A percentile compares a stretch with the other conserved stretches of the same genome.
phyloP scores from a whole-genome alignment of 192 early-diverging fungal species.

The Thamnidium elegans region DNA sequence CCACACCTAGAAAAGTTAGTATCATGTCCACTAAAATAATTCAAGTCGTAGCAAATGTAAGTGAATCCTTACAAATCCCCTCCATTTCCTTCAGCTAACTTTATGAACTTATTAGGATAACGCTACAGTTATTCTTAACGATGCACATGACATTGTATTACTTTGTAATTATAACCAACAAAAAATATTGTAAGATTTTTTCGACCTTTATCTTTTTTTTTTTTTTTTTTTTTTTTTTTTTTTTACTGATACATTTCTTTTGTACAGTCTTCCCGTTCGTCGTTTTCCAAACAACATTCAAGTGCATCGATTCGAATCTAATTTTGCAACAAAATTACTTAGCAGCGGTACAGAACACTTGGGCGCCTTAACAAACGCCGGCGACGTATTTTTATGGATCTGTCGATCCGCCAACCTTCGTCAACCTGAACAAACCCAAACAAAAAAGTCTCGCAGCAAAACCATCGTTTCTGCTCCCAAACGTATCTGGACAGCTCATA shows the following conservation, averaged over 20 bases:
- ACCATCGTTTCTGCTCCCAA: conserved; percentile 31
- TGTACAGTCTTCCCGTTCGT: conserved; percentile 21
- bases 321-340: conserved; percentile 25
- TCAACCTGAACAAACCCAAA: not conserved
- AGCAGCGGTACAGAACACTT: conserved; percentile 26
- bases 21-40: conserved; percentile 43
- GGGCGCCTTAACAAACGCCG: conserved; percentile 37
- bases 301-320: conserved; percentile 10
- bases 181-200: conserved; percentile 37
- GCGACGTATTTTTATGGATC: conserved; percentile 61
- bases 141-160: conserved; percentile 55
- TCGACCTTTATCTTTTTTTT: no score
- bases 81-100: no score
- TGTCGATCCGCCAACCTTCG: conserved; percentile 12
- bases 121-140: conserved; percentile 61
- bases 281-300: conserved; percentile 38
- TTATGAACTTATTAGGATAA: conserved; percentile 37
- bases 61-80: not conserved
- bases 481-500: conserved; percentile 57
- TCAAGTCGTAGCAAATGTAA: conserved; percentile 55
- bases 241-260: not conserved
- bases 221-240: no score
- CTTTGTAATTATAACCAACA: conserved; percentile 50
- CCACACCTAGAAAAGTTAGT: conserved; percentile 60
- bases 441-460: not conserved